A percentile compares a stretch with the other conserved stretches of the same genome.
Conservation (phyloP, 1,284 basidiomycete species). For the Tranzscheliella williamsii region DNA sequence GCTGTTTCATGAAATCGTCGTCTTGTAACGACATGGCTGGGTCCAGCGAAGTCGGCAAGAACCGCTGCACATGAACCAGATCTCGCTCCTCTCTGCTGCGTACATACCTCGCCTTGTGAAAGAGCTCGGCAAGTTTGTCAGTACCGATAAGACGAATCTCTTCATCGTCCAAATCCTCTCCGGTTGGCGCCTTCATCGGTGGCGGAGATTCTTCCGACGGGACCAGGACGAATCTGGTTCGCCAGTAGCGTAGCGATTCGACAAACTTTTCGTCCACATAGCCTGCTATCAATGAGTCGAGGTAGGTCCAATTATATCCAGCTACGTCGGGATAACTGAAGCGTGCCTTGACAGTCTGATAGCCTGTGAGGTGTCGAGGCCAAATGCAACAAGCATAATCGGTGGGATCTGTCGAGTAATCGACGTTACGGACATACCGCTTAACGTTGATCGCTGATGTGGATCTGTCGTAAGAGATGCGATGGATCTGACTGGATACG, state of each 20-base stretch:
- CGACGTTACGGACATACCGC: slow-evolving; percentile 79
- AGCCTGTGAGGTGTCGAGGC: slow-evolving; percentile 84
- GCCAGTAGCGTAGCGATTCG: slow-evolving; percentile 71
- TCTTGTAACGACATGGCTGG: slow-evolving; percentile 54
- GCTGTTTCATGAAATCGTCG: slow-evolving; percentile 51
- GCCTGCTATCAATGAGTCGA: slow-evolving; percentile 62
- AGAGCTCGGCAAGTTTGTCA: slow-evolving; percentile 85
- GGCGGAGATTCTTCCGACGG: slow-evolving; percentile 77
- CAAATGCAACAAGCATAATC: slow-evolving; percentile 87
- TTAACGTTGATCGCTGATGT: slow-evolving; percentile 85
- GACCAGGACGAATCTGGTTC: slow-evolving; percentile 91
- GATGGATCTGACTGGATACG: slow-evolving; percentile 92
- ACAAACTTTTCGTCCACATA: slow-evolving; percentile 52
- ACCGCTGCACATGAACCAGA: slow-evolving; percentile 37
- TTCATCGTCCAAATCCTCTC: slow-evolving; percentile 69
- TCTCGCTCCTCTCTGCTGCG: slow-evolving; percentile 28
- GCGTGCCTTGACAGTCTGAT: slow-evolving; percentile 76
- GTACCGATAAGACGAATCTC: slow-evolving; percentile 86
- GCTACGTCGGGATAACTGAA: slow-evolving; percentile 79
- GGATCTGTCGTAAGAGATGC: slow-evolving; percentile 76
- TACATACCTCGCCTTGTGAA: slow-evolving; percentile 62
- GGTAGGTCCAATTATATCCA: slow-evolving; percentile 61
- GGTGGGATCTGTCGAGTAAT: slow-evolving; percentile 68
- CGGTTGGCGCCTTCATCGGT: slow-evolving; percentile 51
- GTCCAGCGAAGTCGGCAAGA: slow-evolving; percentile 58